Evolutionary conservation across 176 grass and related monocot species (phyloP).

Genomic region (Typha latifolia): DNA sequence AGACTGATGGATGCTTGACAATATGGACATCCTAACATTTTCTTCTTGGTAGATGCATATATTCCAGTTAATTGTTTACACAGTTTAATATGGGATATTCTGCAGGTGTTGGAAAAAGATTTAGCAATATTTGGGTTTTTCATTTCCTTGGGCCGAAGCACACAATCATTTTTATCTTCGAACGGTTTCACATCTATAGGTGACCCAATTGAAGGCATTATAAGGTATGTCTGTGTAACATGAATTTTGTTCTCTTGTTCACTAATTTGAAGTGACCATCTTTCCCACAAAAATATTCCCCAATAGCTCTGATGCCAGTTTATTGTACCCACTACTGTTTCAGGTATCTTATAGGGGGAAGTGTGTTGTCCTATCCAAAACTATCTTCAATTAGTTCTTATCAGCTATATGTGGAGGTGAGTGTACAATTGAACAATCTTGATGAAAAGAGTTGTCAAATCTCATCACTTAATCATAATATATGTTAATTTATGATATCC

Average conservation of each 20-base stretch:
- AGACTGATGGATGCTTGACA: no score
- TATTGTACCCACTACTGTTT: slow-evolving; percentile 12
- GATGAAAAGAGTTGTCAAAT: slow-evolving; percentile 7
- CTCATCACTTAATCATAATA: slow-evolving; percentile 16
- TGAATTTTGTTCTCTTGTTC: not conserved
- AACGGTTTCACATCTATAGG: slow-evolving; percentile 55
- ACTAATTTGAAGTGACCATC: not conserved
- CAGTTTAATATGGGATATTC: no score
- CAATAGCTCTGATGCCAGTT: not conserved
- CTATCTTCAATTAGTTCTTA: slow-evolving; percentile 97
- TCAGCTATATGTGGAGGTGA: slow-evolving; percentile 96
- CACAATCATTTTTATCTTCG: slow-evolving; percentile 75
- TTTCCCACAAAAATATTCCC: not conserved
- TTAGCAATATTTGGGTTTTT: slow-evolving; percentile 98
- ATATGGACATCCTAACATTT: no score
- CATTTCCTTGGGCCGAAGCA: slow-evolving; percentile 92
- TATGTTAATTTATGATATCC: slow-evolving; percentile 20
- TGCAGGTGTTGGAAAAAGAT: slow-evolving; percentile 95
- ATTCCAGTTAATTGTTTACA: slow-evolving; percentile 10
- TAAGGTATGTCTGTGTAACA: slow-evolving; percentile 46
- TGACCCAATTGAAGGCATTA: slow-evolving; percentile 55
- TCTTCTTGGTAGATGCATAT: no score
- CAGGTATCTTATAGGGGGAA: slow-evolving; percentile 98
- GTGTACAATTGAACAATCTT: slow-evolving; percentile 17
- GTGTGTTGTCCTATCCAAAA: slow-evolving; percentile 94